These are phyloP conservation scores for Lumnitzera littorea DNA, from an alignment of 345 rosid species.

Conservation along the genomic window DNA sequence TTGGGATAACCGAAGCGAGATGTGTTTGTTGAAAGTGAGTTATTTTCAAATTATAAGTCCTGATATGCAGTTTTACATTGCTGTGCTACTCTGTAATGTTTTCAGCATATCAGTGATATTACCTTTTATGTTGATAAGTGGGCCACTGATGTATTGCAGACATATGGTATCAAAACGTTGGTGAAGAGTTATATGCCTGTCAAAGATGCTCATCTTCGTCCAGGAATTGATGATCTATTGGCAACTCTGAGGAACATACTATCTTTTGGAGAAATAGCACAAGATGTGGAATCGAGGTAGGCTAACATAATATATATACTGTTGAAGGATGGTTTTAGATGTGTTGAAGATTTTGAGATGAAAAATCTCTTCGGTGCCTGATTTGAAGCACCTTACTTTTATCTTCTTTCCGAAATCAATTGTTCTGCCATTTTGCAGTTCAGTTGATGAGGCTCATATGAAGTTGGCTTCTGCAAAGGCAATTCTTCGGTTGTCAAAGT, in stretches of 20 bases:
- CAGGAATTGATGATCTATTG: constrained; percentile 63
- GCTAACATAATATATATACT: neutral
- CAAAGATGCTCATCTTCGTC: constrained; percentile 93
- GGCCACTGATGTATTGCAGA: constrained; percentile 29
- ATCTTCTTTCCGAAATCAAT: constrained; percentile 7
- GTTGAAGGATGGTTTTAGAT: neutral
- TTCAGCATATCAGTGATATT: neutral
- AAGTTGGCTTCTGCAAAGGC: constrained; percentile 95
- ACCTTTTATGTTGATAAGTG: constrained; percentile 4
- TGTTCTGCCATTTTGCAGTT: constrained; percentile 39
- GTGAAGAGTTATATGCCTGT: constrained; percentile 91
- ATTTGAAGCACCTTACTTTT: constrained; percentile 4
- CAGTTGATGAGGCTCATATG: constrained; percentile 82
- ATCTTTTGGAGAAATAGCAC: constrained; percentile 68
- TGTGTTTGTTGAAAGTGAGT: constrained; percentile 85
- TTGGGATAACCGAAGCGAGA: constrained; percentile 83
- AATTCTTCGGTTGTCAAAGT: constrained; percentile 76
- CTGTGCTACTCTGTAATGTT: neutral
- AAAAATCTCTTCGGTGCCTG: constrained; percentile 4
- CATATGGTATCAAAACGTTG: constrained; percentile 85
- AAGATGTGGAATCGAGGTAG: constrained; percentile 76
- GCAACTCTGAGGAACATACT: constrained; percentile 58
- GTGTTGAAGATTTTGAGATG: neutral
- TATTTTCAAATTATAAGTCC: constrained; percentile 4
- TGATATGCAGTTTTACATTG: neutral